Evolutionary conservation across 1,139 yeast species (phyloP), one percentile per base, ranked within the genome.

Genomic region (Suhomyces yuchorum): DNA sequence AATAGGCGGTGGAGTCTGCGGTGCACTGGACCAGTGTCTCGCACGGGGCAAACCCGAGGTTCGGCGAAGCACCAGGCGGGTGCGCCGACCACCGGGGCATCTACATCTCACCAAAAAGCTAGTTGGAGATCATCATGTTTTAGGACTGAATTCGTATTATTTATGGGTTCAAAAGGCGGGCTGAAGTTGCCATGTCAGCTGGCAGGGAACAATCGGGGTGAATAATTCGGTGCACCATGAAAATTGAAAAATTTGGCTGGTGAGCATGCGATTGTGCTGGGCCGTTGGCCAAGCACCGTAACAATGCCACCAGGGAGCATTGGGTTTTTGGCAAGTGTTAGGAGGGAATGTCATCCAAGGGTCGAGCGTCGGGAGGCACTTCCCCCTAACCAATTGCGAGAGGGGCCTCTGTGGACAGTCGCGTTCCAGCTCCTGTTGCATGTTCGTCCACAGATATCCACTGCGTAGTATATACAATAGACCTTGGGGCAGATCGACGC

Each of bases 31-130:
- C n/a, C n/a, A 26, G 30, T 20, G 7, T 6, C 30, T 11, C 8
- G 12, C 3, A 4, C 7, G 8, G 30, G 14, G 30, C 14, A 11
- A 26, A 2, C 30, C 30, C 30, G 30, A 26, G 30, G 30, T 26
- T 26, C 30, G 30, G 30, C 14, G 30, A 26, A 11, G n/a, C 7
- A n/a, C 30, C n/a, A 26, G 5, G 28, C 12, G n/a, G 30, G 30
- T 26, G 30, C 30, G 30, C 30, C 30, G 14, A 3, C 30, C 30
- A 11, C 30, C 20, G n/a, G 18, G 39, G 28, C 40, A 14, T 24
- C 32, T 24, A 37, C 40, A 37, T 37, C 40, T 24, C 32, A 37
- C 40, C 40, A 37, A 37, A 23, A 23, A 23, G 40, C 40, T 37
- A 24, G 40, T 37, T 37, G 40, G 24, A 9, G 40, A n/a, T 23